These are phyloP conservation scores for Metschnikowia bowlesiae DNA, from an alignment of 805 yeast species.

Conservation along the genomic window DNA sequence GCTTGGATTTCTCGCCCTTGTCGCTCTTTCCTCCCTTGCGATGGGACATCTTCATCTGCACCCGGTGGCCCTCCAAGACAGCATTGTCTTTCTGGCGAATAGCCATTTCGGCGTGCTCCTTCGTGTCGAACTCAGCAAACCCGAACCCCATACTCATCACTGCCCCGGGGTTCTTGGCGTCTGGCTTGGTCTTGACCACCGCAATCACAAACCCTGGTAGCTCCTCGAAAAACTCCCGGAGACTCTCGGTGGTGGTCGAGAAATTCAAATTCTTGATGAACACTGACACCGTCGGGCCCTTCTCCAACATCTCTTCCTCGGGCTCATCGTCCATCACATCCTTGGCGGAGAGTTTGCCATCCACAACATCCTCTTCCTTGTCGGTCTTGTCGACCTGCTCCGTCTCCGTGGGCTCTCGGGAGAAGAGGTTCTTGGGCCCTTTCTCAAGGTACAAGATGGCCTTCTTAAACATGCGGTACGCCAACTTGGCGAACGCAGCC, in stretches of 20 bases:
- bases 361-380: slow-evolving; percentile 16
- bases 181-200: slow-evolving; percentile 81
- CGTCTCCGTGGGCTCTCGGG: slow-evolving; percentile 48
- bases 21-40: slow-evolving; percentile 43
- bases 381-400: slow-evolving; percentile 19
- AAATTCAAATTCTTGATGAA: slow-evolving; percentile 92
- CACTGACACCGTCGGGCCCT: slow-evolving; percentile 78
- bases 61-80: slow-evolving; percentile 81
- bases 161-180: slow-evolving; percentile 64
- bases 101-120: slow-evolving; percentile 75
- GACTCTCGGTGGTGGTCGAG: slow-evolving; percentile 57
- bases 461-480: slow-evolving; percentile 84
- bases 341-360: slow-evolving; percentile 40
- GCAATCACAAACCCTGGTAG: slow-evolving; percentile 80
- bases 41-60: slow-evolving; percentile 84
- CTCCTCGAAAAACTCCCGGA: slow-evolving; percentile 59
- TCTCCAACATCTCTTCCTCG: slow-evolving; percentile 38
- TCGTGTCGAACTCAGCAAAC: slow-evolving; percentile 82
- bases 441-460: slow-evolving; percentile 87
- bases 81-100: slow-evolving; percentile 68
- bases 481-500: slow-evolving; percentile 80
- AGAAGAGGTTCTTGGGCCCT: slow-evolving; percentile 83
- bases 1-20: slow-evolving; percentile 31
- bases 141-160: slow-evolving; percentile 96
- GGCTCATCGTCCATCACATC: slow-evolving; percentile 34